Base-by-base conservation (phyloP, 208 protist genomes). In the Trypanosoma caninum region DNA sequence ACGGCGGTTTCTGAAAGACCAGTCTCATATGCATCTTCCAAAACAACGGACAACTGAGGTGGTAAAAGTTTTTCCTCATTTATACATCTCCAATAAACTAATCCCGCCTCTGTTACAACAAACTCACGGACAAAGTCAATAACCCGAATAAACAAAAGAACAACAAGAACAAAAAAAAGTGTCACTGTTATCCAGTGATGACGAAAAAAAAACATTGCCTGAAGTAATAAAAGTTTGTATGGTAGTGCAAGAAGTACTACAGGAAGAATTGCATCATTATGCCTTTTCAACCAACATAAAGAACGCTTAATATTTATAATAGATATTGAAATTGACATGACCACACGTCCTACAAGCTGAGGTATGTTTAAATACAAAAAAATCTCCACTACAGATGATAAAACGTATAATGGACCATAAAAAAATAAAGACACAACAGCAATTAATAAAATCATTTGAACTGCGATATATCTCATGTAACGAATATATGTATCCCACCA, bases 401-500 rank as follows among this genome's bases (percentile, higher is more conserved):
- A 46, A 44, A 80, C 83, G 44, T 79, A 72, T 4, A 89, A 59
- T 16, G 78, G 74, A 41, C 88, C 84, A 13, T 68, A 48, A 33
- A 46, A 62, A 0, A 78, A 59, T 0, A 60, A 40, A 11, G 76
- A 68, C 34, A 66, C 25, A 28, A 76, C 6, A 14, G 53, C 59
- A 48, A 81, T 78, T 1, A 72, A 20, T 8, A 76, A 35, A 28
- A 81, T 74, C 63, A 86, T 72, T 46, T 60, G 33, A 50, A 91
- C 70, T 22, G 73, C 78, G 45, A 86, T 89, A 69, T 90, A 74
- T 13, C 88, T 84, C 69, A 95, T 85, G 18, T 59, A 72, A 65
- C 82, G 65, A 54, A 92, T 85, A 67, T 87, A 77, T 3, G 74
- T 59, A 45, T 57, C 37, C 85, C 88, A 95, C 84, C 88, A 95